These are phyloP conservation scores for Chytridium lagenaria DNA, from an alignment of 371 early-diverging fungal species.

Conservation along the genomic window DNA sequence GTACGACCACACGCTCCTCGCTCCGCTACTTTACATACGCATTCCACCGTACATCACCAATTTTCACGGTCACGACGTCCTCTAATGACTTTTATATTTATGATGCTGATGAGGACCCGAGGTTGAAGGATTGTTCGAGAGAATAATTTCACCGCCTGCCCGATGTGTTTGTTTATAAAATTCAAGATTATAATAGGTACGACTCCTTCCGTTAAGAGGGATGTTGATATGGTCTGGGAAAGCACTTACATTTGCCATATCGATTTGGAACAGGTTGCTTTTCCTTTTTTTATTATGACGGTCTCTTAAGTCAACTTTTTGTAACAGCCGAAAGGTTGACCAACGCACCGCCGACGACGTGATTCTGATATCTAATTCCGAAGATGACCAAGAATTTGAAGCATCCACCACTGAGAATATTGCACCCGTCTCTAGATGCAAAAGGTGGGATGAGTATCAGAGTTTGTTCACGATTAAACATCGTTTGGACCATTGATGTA, in stretches of 20 bases:
- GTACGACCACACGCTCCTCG: conserved; percentile 73
- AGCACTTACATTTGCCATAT: conserved; percentile 74
- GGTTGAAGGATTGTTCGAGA: conserved; percentile 81
- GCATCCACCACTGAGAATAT: no score
- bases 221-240: conserved; percentile 70
- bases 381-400: conserved; percentile 7
- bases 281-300: neutral
- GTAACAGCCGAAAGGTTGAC: neutral
- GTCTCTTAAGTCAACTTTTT: neutral
- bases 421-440: neutral
- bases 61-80: conserved; percentile 68
- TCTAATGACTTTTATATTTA: conserved; percentile 79
- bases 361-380: neutral
- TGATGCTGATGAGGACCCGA: conserved; percentile 69
- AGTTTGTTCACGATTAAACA: conserved; percentile 64
- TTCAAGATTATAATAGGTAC: conserved; percentile 75
- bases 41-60: conserved; percentile 66
- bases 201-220: conserved; percentile 62
- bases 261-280: conserved; percentile 61
- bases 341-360: conserved; percentile 2
- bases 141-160: conserved; percentile 71
- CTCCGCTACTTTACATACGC: conserved; percentile 71
- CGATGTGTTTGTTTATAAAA: conserved; percentile 59
- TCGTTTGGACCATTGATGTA: conserved; percentile 84
- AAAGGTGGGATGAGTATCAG: neutral